Percentiles rank a stretch among this genome's conserved stretches.
Evolutionary conservation across 148 eudicot species (phyloP).

Genomic region (Arctostaphylos glauca): DNA sequence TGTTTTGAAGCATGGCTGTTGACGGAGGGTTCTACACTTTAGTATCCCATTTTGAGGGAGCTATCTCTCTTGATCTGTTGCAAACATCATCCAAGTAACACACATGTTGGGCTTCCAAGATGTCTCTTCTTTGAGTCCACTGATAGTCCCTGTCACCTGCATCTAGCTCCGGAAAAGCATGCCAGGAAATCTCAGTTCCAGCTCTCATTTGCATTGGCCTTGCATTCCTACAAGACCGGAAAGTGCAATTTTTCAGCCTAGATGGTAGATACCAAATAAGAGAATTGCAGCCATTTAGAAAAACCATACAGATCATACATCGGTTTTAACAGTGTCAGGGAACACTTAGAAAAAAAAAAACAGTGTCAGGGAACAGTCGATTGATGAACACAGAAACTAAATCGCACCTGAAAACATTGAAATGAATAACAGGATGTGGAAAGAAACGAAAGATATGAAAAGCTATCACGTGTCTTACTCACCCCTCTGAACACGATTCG

Average conservation of each 20-base stretch:
- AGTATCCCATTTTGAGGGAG: constrained; percentile 28
- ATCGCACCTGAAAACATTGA: constrained; percentile 49
- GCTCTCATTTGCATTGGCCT: constrained; percentile 21
- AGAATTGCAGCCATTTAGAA: neutral
- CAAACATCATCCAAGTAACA: constrained; percentile 18
- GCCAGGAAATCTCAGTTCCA: constrained; percentile 25
- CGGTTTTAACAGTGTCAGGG: constrained; percentile 27
- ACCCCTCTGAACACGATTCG: too few species aligned
- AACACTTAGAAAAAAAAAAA: too few species aligned
- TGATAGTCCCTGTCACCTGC: constrained; percentile 20
- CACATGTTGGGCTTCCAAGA: constrained; percentile 17
- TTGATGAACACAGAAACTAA: constrained; percentile 59
- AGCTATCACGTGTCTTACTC: constrained; percentile 38
- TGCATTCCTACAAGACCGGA: constrained; percentile 33
- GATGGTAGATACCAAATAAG: constrained; percentile 12
- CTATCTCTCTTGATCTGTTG: constrained; percentile 19
- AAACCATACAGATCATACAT: constrained; percentile 39
- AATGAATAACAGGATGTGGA: constrained; percentile 10
- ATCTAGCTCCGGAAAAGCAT: constrained; percentile 24
- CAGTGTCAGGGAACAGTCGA: constrained; percentile 56
- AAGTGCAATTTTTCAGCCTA: constrained; percentile 26
- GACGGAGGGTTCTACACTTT: constrained; percentile 21
- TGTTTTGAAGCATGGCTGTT: constrained; percentile 18
- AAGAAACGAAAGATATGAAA: constrained; percentile 15
- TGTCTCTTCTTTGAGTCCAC: constrained; percentile 24